Conservation (phyloP, 208 protist species). For the Blastocrithidia nonstop region DNA sequence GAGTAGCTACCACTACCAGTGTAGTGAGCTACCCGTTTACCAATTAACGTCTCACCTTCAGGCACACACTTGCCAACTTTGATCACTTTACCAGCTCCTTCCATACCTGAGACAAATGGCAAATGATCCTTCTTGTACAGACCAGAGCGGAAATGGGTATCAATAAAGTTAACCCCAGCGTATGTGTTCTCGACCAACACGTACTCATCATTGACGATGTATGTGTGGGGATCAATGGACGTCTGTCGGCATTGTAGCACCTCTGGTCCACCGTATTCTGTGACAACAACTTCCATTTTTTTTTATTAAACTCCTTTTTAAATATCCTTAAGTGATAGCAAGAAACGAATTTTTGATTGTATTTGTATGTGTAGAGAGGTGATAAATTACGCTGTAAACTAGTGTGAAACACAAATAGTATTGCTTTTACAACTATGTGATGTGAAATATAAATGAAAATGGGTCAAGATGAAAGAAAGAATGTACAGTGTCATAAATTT, state of each 20-base stretch:
- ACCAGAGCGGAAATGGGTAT: slow-evolving; percentile 77
- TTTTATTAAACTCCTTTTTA: slow-evolving; percentile 2
- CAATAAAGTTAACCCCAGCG: slow-evolving; percentile 87
- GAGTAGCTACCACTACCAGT: slow-evolving; percentile 40
- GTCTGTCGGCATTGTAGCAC: slow-evolving; percentile 4
- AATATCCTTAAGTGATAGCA: no score
- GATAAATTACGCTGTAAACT: no score
- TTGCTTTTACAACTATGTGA: no score
- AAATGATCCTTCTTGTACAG: slow-evolving; percentile 55
- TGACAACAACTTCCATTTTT: slow-evolving; percentile 16
- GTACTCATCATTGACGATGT: slow-evolving; percentile 6
- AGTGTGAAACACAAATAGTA: no score
- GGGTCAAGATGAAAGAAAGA: no score
- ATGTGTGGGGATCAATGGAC: slow-evolving; percentile 3
- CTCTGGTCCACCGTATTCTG: slow-evolving; percentile 15
- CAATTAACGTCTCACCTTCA: slow-evolving; percentile 8
- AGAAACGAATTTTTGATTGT: no score
- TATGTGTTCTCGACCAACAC: slow-evolving; percentile 42
- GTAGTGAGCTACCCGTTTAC: slow-evolving; percentile 64
- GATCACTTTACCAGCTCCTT: slow-evolving; percentile 59
- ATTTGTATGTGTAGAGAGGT: no score
- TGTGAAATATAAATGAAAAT: no score
- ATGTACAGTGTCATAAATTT: no score
- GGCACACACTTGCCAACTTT: slow-evolving; percentile 10
- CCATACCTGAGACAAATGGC: slow-evolving; percentile 59